Evolutionary conservation across 495 filamentous ascomycete genomes (phyloP), one percentile per base, ranked within the genome.

Genomic region (Penicillium bialowiezense): DNA sequence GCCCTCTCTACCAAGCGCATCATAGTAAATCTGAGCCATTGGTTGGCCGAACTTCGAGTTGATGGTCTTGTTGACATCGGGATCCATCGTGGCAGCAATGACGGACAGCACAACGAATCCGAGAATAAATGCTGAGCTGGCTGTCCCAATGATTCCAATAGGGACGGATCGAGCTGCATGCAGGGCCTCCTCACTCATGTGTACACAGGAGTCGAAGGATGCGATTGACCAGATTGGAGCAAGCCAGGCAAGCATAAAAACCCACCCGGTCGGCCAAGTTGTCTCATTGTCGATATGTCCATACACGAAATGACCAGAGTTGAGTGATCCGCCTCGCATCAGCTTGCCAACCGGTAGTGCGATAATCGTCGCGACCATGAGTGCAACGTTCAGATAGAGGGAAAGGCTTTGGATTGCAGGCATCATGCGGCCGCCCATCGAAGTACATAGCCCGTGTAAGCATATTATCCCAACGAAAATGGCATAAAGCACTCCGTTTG

Each of bases 141-240:
- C 59, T 6, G 69, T 71, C 34, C 64, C 69, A 10, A 85, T 60
- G 26, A 84, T 85, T 7, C 82, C 82, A 44, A 80, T 65, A 0
- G 83, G 82, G 1, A 85, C 82, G 9, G 82, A 81, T 39, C 69
- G 77, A 0, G 77, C 74, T 3, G 82, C 82, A 59, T 86, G 82
- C 23, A 73, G 62, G 4, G 81, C 82, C 52, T 87, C 84, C 54
- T 86, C 84, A 23, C 71, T 76, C 73, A 84, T 84, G 51, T 84
- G 81, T 5, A 81, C 74, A 41, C 77, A 79, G 0, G 67, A 71
- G 50, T 78, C 73, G 38, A 79, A 76, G 0, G 63, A 75, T 0
- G 79, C 82, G 44, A 86, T 84, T 0, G 81, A 82, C 84, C 84
- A 87, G 38, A 87, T 85, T 0, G 84, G 82, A 7, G 67, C 69